phyloP scores from a whole-genome alignment of 148 eudicot species.

The Persicaria tinctoria region DNA sequence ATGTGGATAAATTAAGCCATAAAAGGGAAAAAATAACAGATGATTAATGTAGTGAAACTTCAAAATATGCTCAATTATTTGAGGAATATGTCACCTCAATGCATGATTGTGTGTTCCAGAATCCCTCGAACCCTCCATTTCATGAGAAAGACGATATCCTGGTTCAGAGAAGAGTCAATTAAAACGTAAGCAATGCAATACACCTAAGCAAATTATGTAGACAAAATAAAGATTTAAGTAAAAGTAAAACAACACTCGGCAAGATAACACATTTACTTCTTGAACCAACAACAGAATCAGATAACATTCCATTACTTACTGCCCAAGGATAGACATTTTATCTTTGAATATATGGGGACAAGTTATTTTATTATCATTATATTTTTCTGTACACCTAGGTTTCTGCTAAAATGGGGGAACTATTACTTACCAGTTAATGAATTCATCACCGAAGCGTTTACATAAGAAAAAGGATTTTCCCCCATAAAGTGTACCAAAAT shows the following conservation, averaged over 20 bases:
- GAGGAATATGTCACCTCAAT: background rate
- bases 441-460: background rate
- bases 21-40: background rate
- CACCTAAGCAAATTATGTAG: background rate
- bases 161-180: background rate
- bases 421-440: too few relatives aligned
- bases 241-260: background rate
- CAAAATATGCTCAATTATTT: background rate
- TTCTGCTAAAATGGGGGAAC: background rate
- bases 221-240: background rate
- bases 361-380: too few relatives aligned
- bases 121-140: background rate
- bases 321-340: too few relatives aligned
- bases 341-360: too few relatives aligned
- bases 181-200: background rate
- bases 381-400: background rate
- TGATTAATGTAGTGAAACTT: background rate
- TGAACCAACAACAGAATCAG: background rate
- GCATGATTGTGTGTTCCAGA: background rate
- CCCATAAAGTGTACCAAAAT: background rate
- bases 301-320: background rate
- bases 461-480: too few relatives aligned
- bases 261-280: background rate
- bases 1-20: background rate
- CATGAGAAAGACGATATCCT: background rate